Percentiles rank a stretch among this genome's conserved stretches.
Evolutionary conservation across 78 protist genomes (phyloP).

Genomic region (Chrysochromulina tobinii): DNA sequence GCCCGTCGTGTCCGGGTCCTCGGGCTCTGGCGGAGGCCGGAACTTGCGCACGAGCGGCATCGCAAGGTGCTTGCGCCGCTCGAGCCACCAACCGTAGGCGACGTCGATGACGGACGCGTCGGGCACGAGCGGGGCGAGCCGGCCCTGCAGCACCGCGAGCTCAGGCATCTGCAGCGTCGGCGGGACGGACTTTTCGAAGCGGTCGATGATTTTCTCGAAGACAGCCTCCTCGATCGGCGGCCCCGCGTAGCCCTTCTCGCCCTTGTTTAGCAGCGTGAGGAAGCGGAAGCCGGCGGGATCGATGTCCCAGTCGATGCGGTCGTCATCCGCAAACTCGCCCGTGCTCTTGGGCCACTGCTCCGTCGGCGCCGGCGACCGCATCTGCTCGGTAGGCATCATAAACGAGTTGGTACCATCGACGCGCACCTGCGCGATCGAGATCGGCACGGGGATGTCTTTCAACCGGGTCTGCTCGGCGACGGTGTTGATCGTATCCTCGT

Average conservation of each 20-base stretch:
- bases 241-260: neutral
- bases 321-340: too few species aligned
- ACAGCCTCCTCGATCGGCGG: neutral
- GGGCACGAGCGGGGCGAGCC: neutral
- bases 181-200: neutral
- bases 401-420: too few species aligned
- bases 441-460: neutral
- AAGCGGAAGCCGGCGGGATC: neutral
- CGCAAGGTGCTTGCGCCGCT: neutral
- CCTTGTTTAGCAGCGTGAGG: neutral
- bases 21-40: constrained; percentile 29
- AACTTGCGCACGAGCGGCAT: neutral
- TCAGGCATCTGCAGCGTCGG: neutral
- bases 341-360: too few species aligned
- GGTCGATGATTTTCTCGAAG: neutral
- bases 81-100: neutral
- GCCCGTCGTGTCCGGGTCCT: constrained; percentile 2
- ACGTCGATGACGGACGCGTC: neutral
- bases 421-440: neutral
- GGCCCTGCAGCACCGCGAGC: neutral
- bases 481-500: constrained; percentile 18
- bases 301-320: neutral
- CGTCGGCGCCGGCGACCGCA: too few species aligned
- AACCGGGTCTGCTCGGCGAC: neutral
- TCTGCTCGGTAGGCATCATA: too few species aligned